These are phyloP conservation scores for Metschnikowia picachoensis DNA, from an alignment of 805 yeast species.

Conservation along the genomic window DNA sequence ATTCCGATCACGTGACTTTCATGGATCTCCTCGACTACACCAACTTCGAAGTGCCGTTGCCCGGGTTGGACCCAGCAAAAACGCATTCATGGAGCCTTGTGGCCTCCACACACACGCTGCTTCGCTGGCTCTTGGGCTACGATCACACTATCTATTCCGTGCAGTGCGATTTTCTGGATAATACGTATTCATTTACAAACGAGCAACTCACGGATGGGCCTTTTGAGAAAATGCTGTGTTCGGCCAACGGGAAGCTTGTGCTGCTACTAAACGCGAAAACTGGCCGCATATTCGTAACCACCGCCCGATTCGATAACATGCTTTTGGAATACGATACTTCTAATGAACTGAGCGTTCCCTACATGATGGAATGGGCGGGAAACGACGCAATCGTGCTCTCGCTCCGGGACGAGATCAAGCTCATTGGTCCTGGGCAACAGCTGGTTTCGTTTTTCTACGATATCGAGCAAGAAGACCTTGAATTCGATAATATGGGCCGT, in stretches of 20 bases:
- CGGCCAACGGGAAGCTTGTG: constrained; percentile 57
- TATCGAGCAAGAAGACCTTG: constrained; percentile 27
- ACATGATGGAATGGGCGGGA: constrained; percentile 74
- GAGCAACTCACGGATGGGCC: constrained; percentile 47
- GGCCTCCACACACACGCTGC: constrained; percentile 9
- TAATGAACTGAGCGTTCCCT: constrained; percentile 36
- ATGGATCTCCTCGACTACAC: constrained; percentile 38
- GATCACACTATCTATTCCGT: constrained; percentile 26
- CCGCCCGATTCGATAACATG: constrained; percentile 42
- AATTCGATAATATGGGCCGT: constrained; percentile 20
- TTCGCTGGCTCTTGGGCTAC: constrained; percentile 25
- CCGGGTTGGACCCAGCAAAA: constrained; percentile 17
- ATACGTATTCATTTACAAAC: constrained; percentile 30
- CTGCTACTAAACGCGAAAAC: constrained; percentile 39
- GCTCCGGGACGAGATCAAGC: constrained; percentile 58
- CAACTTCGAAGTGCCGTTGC: constrained; percentile 36
- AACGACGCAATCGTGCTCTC: constrained; percentile 71
- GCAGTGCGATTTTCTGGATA: constrained; percentile 21
- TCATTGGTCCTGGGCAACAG: constrained; percentile 69
- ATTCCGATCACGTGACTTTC: constrained; percentile 31
- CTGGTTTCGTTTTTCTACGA: constrained; percentile 51
- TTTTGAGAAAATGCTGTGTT: constrained; percentile 37
- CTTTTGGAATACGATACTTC: constrained; percentile 44
- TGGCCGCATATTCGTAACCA: constrained; percentile 47
- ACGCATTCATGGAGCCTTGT: constrained; percentile 23